Base-by-base conservation (phyloP, 2,329 filamentous ascomycete genomes). In the Boeremia lycopersici region DNA sequence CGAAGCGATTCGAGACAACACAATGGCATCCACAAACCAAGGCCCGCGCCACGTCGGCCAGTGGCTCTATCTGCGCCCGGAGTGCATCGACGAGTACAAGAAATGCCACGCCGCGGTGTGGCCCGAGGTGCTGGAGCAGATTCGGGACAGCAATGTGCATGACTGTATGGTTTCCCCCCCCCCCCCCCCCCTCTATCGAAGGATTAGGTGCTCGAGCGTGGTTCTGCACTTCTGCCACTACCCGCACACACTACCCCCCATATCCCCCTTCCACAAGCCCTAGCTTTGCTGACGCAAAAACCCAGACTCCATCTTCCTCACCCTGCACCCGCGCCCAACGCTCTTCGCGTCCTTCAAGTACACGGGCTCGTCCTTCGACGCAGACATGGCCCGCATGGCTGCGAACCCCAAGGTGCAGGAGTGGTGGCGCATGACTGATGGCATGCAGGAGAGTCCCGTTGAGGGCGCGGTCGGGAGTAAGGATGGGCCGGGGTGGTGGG, bases 371-470 rank as follows among this genome's bases (percentile, higher is more conserved):
- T 83, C 90, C 60, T 92, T 84, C 56, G 86, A 84, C 2, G 86
- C 80, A 9, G 90, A 93, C 68, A 93, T 93, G 90, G 82, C 84
- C 73, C 81, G 79, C 57, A 92, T 93, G 89, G 81, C 82, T 1
- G 85, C 84, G 53, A 91, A 92, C 63, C 82, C 84, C 1, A 87
- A 87, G 68, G 88, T 93, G 30, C 82, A 85, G 50, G 86, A 89
- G 72, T 93, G 90, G 90, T 93, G 89, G 89, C 78, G 78, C 53
- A 88, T 93, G 86, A 93, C 90, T 44, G 90, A 93, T 72, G 79
- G 80, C 12, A 90, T 87, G 80, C 90, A 93, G 76, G 87, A 79
- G 59, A 73, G 65, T 6, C 69, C 89, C 28, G 81, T 83, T 61
- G 79, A 82, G 6, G 86, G 84, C 2, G 70, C 70, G 13, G 57